Conservation (phyloP, 495 filamentous ascomycete genomes). For the Penicillium macrosclerotiorum region DNA sequence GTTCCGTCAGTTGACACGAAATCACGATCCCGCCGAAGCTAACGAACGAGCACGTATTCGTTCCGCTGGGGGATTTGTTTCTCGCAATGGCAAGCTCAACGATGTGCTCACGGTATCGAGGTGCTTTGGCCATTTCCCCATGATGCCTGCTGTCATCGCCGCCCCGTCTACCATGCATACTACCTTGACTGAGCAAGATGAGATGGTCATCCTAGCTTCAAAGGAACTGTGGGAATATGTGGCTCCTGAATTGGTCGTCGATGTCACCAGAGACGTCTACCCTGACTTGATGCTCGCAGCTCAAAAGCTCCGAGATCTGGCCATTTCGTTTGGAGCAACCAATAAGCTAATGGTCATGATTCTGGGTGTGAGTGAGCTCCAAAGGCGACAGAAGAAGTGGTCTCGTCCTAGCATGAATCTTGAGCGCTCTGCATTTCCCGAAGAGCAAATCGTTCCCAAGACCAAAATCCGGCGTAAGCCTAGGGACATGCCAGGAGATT, state of each 20-base stretch:
- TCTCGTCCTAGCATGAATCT: constrained; percentile 77
- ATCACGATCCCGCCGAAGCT: constrained; percentile 86
- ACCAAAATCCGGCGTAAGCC: constrained; percentile 62
- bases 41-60: constrained; percentile 85
- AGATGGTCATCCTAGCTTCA: constrained; percentile 88
- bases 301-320: constrained; percentile 90
- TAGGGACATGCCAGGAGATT: constrained; percentile 72
- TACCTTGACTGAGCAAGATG: constrained; percentile 83
- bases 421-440: constrained; percentile 65
- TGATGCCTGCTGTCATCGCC: constrained; percentile 91
- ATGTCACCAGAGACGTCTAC: constrained; percentile 80
- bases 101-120: constrained; percentile 87
- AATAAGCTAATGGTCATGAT: constrained; percentile 99
- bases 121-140: constrained; percentile 89
- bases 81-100: constrained; percentile 88
- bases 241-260: constrained; percentile 82
- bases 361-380: constrained; percentile 85
- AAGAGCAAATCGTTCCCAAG: constrained; percentile 64
- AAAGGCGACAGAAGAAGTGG: constrained; percentile 72
- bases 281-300: constrained; percentile 93
- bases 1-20: constrained; percentile 75
- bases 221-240: constrained; percentile 94
- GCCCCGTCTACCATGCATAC: constrained; percentile 80
- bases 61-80: constrained; percentile 93
- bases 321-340: constrained; percentile 88